Conservation (phyloP, 2,329 filamentous ascomycete genomes). For the Pleoardoris graminearum region DNA sequence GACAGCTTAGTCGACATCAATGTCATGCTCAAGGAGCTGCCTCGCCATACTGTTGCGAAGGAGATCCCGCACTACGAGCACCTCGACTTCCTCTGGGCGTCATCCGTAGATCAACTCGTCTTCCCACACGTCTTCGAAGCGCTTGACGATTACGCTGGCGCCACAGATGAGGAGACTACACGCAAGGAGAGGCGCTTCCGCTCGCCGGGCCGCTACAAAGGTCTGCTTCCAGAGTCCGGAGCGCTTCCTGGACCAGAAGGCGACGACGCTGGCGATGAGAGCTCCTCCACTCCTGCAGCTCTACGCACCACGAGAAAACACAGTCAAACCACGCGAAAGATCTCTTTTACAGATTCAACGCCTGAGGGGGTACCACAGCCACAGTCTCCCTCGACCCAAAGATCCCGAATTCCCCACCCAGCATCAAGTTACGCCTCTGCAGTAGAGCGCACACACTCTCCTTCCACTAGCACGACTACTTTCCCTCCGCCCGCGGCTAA, state of each 20-base stretch:
- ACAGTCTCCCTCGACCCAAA: conserved; percentile 18
- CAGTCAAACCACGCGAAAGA: conserved; percentile 23
- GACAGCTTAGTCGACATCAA: conserved; percentile 94
- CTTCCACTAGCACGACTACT: conserved; percentile 22
- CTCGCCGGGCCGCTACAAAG: conserved; percentile 34
- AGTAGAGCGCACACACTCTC: conserved; percentile 23
- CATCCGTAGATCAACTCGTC: conserved; percentile 79
- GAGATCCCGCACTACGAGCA: conserved; percentile 94
- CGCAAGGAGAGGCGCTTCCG: conserved; percentile 30
- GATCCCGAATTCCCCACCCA: conserved; percentile 24
- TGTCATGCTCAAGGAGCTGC: conserved; percentile 87
- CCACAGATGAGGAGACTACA: conserved; percentile 1
- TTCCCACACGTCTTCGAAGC: conserved; percentile 93
- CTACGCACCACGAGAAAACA: conserved; percentile 23
- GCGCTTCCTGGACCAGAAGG: conserved; percentile 23
- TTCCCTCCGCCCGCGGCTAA: conserved; percentile 27
- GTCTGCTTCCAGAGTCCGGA: conserved; percentile 31
- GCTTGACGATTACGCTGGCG: conserved; percentile 65
- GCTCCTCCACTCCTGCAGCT: conserved; percentile 25
- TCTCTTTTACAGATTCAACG: conserved; percentile 12
- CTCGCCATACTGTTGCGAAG: conserved; percentile 79
- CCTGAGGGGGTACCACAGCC: conserved; percentile 16
- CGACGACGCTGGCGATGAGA: conserved; percentile 35
- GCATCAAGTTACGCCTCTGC: conserved; percentile 18
- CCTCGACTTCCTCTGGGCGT: conserved; percentile 93